Evolutionary conservation across 2,329 filamentous ascomycete genomes (phyloP).

Genomic region (Elsinoe ampelina): DNA sequence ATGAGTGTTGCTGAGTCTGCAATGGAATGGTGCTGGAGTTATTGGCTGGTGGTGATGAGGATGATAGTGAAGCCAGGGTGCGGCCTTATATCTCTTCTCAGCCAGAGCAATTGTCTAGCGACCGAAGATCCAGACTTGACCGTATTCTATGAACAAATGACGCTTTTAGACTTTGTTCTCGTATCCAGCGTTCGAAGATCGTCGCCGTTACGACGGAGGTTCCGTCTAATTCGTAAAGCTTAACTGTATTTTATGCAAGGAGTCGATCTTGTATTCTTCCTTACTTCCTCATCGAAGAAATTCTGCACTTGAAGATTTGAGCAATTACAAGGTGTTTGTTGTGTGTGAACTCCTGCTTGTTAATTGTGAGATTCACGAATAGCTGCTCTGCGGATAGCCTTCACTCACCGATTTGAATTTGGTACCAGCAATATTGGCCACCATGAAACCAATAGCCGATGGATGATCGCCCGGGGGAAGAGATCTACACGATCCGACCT

Average conservation of each 20-base stretch:
- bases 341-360: too few relatives aligned
- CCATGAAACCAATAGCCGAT: background rate
- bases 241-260: background rate
- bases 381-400: background rate
- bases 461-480: background rate
- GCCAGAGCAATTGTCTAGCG: background rate
- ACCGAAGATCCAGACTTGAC: background rate
- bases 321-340: too few relatives aligned
- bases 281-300: too few relatives aligned
- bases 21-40: background rate
- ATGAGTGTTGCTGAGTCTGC: background rate
- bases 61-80: background rate
- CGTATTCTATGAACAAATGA: slow-evolving; percentile 6
- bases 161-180: background rate
- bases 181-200: slow-evolving; percentile 2
- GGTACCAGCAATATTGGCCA: background rate
- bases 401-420: too few relatives aligned
- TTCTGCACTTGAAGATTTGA: too few relatives aligned
- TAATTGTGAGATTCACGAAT: too few relatives aligned
- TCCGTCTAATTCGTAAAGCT: slow-evolving; percentile 5
- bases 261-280: background rate
- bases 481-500: too few relatives aligned
- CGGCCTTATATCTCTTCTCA: background rate
- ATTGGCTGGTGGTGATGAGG: background rate
- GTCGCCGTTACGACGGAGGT: background rate